Evolutionary conservation across 352 stramenopile species (phyloP).

Genomic region (Pythium folliculosum): DNA sequence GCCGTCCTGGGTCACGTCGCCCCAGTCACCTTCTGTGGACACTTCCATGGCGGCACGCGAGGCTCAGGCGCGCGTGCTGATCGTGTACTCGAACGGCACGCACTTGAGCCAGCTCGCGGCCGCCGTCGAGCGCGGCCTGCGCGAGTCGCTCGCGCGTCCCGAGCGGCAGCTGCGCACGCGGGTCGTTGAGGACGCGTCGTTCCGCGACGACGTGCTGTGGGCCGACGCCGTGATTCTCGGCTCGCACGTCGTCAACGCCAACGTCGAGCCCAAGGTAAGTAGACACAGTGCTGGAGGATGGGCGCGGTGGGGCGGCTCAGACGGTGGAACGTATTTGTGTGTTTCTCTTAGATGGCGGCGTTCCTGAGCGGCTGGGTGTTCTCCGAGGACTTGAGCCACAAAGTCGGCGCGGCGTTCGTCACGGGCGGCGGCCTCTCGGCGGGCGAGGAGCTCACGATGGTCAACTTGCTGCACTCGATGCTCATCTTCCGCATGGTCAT

Average conservation of each 20-base stretch:
- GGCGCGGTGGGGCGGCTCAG: too few species aligned
- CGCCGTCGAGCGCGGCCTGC: slow-evolving; percentile 58
- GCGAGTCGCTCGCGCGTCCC: slow-evolving; percentile 34
- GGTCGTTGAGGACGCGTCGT: slow-evolving; percentile 64
- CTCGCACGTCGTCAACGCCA: slow-evolving; percentile 85
- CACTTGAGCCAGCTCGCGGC: slow-evolving; percentile 72
- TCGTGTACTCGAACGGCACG: slow-evolving; percentile 71
- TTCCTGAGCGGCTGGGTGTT: slow-evolving; percentile 80
- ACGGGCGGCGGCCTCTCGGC: slow-evolving; percentile 79
- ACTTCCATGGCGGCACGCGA: neutral
- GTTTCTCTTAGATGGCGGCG: slow-evolving; percentile 64
- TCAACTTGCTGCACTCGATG: slow-evolving; percentile 85
- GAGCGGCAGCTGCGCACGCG: slow-evolving; percentile 52
- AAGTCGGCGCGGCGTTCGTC: slow-evolving; percentile 86
- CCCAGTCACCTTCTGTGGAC: neutral
- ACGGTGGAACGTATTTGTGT: too few species aligned
- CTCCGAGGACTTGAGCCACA: slow-evolving; percentile 72
- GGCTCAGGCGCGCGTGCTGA: slow-evolving; percentile 52
- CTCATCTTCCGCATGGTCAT: slow-evolving; percentile 89
- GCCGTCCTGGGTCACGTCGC: neutral
- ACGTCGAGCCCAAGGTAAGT: slow-evolving; percentile 80
- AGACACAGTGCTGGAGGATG: too few species aligned
- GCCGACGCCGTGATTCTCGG: slow-evolving; percentile 85
- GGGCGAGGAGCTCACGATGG: slow-evolving; percentile 85
- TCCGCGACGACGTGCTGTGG: slow-evolving; percentile 77